phyloP scores from a whole-genome alignment of 352 stramenopile species.

The Globisporangium cylindrosporum region DNA sequence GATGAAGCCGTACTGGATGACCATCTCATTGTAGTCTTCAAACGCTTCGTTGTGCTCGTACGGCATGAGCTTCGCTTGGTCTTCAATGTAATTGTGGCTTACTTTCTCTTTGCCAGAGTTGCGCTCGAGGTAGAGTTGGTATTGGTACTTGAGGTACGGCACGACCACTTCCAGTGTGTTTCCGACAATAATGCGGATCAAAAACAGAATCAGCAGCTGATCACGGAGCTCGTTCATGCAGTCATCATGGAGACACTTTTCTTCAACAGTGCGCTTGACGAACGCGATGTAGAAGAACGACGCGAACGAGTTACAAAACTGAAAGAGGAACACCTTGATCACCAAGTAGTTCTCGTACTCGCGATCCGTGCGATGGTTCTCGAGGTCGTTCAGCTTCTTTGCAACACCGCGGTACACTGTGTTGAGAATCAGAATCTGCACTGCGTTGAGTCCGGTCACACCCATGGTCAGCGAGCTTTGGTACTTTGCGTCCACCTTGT shows the following conservation, averaged over 20 bases:
- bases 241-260: conserved; percentile 81
- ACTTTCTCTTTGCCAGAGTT: conserved; percentile 30
- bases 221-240: conserved; percentile 89
- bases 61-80: conserved; percentile 75
- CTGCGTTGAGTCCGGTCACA: conserved; percentile 63
- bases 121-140: conserved; percentile 54
- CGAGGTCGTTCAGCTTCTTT: conserved; percentile 91
- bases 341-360: conserved; percentile 93
- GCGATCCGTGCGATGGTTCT: conserved; percentile 90
- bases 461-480: conserved; percentile 38
- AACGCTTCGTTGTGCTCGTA: conserved; percentile 85
- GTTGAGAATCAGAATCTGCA: conserved; percentile 95
- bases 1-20: conserved; percentile 95
- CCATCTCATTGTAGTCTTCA: conserved; percentile 89
- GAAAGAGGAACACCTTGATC: conserved; percentile 98
- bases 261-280: conserved; percentile 45
- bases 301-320: conserved; percentile 98
- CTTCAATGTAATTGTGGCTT: conserved; percentile 79
- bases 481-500: conserved; percentile 35
- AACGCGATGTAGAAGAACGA: conserved; percentile 96
- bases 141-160: conserved; percentile 80
- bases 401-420: conserved; percentile 90
- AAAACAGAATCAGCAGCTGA: conserved; percentile 90
- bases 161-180: conserved; percentile 89
- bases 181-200: conserved; percentile 91